phyloP scores from a whole-genome alignment of 129 eudicot genomes.

The Ambrosia artemisiifolia region DNA sequence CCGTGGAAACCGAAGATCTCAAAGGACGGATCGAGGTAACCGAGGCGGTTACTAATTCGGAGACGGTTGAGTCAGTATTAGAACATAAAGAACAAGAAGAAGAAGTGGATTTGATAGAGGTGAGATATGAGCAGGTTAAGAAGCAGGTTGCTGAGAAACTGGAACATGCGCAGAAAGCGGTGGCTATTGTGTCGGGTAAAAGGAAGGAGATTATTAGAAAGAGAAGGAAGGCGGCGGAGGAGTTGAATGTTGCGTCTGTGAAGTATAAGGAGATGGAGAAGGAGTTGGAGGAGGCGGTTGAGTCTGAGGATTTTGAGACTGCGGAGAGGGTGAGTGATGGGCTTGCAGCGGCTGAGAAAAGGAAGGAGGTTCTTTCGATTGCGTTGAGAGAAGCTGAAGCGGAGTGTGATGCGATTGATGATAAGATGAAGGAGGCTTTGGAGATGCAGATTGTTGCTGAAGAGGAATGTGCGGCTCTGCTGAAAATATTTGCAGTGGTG shows the following conservation, averaged over 20 bases:
- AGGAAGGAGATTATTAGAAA: constrained; percentile 48
- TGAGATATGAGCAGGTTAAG: constrained; percentile 39
- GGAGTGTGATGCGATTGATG: constrained; percentile 61
- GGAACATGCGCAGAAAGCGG: constrained; percentile 29
- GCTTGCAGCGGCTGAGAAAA: constrained; percentile 61
- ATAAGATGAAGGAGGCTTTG: constrained; percentile 59
- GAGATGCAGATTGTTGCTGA: constrained; percentile 54
- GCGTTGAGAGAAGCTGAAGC: constrained; percentile 59
- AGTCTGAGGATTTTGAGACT: constrained; percentile 76
- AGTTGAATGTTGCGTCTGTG: constrained; percentile 39
- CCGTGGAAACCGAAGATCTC: constrained; percentile 10
- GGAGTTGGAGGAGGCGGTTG: constrained; percentile 80
- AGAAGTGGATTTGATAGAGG: constrained; percentile 34
- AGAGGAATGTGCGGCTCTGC: constrained; percentile 66
- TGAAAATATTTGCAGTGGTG: constrained; percentile 47
- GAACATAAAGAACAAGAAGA: constrained; percentile 18
- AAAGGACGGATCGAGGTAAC: constrained; percentile 8
- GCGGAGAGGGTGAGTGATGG: constrained; percentile 69
- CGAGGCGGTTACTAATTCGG: constrained; percentile 1
- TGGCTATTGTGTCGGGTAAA: constrained; percentile 33
- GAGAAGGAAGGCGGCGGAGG: constrained; percentile 62
- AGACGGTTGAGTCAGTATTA: not conserved
- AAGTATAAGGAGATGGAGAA: constrained; percentile 60
- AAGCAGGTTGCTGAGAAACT: constrained; percentile 41
- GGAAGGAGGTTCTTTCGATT: constrained; percentile 48